These are phyloP conservation scores for Podaxis sp. DNA, from an alignment of 768 basidiomycete species.

Conservation along the genomic window DNA sequence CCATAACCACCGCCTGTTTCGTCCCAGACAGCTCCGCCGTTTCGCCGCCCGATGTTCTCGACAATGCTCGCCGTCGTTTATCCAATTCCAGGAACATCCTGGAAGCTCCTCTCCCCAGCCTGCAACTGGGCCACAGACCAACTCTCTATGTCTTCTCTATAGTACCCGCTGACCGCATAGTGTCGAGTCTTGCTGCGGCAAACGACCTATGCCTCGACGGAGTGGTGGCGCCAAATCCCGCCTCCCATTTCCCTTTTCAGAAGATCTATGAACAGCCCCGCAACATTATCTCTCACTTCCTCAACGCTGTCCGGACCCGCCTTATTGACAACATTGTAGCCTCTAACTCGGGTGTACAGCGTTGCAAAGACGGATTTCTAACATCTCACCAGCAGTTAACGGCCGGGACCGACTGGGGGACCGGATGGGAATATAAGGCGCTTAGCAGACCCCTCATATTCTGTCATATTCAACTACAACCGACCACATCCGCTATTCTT, in stretches of 20 bases:
- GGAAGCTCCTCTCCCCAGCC: constrained; percentile 52
- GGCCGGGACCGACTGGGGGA: constrained; percentile 49
- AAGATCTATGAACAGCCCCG: constrained; percentile 19
- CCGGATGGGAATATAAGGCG: constrained; percentile 60
- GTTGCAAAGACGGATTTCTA: constrained; percentile 66
- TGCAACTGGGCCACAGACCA: constrained; percentile 42
- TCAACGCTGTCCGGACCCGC: constrained; percentile 60
- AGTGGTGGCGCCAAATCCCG: constrained; percentile 29
- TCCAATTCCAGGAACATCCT: constrained; percentile 41
- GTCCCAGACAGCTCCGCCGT: constrained; percentile 20
- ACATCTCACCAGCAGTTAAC: constrained; percentile 33
- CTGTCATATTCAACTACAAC: constrained; percentile 58
- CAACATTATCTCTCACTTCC: constrained; percentile 47
- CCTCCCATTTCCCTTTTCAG: constrained; percentile 8
- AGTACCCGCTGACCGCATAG: constrained; percentile 25
- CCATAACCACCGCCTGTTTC: constrained; percentile 49
- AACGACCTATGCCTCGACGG: constrained; percentile 45
- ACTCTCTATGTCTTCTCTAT: constrained; percentile 63
- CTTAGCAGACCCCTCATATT: constrained; percentile 58
- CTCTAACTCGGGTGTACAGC: constrained; percentile 34
- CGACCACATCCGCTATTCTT: constrained; percentile 42
- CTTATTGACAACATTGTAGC: constrained; percentile 55
- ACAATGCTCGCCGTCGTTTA: constrained; percentile 53
- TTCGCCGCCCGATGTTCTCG: constrained; percentile 43
- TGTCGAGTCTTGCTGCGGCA: constrained; percentile 24